Evolutionary conservation across 768 basidiomycete genomes (phyloP).

Genomic region (Boletus bicolor): DNA sequence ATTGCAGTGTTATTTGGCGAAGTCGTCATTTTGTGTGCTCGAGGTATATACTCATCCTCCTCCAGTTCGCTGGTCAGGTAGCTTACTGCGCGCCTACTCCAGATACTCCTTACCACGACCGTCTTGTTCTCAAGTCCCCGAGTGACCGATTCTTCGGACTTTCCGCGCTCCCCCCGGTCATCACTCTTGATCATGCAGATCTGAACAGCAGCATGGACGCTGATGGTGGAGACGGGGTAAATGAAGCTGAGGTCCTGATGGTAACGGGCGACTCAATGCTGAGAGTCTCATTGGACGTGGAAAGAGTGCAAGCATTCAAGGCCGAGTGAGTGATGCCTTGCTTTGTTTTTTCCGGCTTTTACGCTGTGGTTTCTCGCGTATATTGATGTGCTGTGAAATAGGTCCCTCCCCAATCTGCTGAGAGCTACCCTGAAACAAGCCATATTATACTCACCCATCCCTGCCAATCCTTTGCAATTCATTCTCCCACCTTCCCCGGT

Average conservation of each 20-base stretch:
- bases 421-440: constrained; percentile 82
- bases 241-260: constrained; percentile 24
- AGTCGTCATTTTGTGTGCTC: constrained; percentile 67
- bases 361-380: background rate
- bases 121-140: constrained; percentile 68
- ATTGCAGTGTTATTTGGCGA: constrained; percentile 72
- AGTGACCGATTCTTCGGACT: constrained; percentile 70
- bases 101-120: constrained; percentile 72
- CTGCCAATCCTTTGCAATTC: constrained; percentile 78
- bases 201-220: constrained; percentile 8
- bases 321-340: constrained; percentile 48
- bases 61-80: background rate
- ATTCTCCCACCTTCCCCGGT: constrained; percentile 67
- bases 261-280: constrained; percentile 70
- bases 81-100: background rate
- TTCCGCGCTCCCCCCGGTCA: constrained; percentile 40
- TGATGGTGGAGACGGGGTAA: constrained; percentile 3
- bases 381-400: constrained; percentile 37
- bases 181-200: constrained; percentile 21
- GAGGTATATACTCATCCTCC: constrained; percentile 39
- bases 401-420: constrained; percentile 63
- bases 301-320: constrained; percentile 58
- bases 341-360: background rate
- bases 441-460: constrained; percentile 69
- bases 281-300: constrained; percentile 59